Evolutionary conservation across 345 rosid genomes (phyloP), one percentile per base, ranked within the genome.

Genomic region (Salix udensis): DNA sequence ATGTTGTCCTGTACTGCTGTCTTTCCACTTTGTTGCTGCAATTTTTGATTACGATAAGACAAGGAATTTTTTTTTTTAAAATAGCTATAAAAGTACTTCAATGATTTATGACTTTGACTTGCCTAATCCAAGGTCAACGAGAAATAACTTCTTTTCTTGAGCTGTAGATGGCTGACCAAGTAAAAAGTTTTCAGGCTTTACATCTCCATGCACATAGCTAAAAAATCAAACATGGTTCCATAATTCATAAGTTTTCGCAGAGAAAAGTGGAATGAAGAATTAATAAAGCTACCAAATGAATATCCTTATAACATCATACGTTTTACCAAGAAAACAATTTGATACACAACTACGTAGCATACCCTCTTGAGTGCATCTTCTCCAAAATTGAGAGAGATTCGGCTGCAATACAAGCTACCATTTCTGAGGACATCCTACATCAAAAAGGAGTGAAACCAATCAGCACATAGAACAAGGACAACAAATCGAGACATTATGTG

Each of bases 141-240:
- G 81, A 58, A 62, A 81, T 70, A 81, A 60, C 78, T 81, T 81
- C 73, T 81, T 81, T 73, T 81, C 84, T 66, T 81, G 78, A n/a
- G 78, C 4, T 14, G 84, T 77, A 37, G 53, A 60, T 42, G 84
- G 84, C 60, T 81, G 81, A 26, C 84, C 84, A 70, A 81, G 84
- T 74, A 81, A 81, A 60, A 81, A 81, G 78, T 81, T 81, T 65
- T 81, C 84, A n/a, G 81, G 84, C 68, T 81, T 81, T 74, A 81
- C 84, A 74, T 81, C 84, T 39, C 84, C 84, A 74, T 81, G 84
- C 72, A 81, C 84, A 73, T 81, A 81, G 71, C 84, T 81, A 62
- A 62, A 62, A 62, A 77, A 67, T 44, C 21, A 52, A 61, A 65
- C 15, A 26, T 55, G 42, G 44, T 10, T 4, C 14, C 2, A 68